Percentiles rank a stretch among this genome's conserved stretches.
These are phyloP conservation scores for Hanseniaspora guilliermondii DNA, from an alignment of 805 yeast genomes.

Conservation along the genomic window DNA sequence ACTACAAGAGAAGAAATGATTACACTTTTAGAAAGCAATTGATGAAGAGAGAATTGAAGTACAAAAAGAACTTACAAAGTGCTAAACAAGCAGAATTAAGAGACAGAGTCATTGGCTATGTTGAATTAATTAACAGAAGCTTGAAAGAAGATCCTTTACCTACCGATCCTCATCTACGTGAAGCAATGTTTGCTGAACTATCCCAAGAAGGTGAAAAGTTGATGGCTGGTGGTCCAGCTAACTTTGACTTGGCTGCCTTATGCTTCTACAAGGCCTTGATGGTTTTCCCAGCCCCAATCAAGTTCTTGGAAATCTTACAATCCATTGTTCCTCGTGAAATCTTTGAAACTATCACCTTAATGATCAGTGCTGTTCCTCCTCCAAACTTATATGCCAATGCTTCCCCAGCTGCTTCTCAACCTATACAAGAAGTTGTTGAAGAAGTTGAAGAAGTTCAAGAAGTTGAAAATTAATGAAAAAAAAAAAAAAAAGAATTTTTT, in stretches of 20 bases:
- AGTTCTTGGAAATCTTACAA: conserved; percentile 78
- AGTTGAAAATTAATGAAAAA: conserved; percentile 10
- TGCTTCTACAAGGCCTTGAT: conserved; percentile 86
- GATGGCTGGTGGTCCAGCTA: conserved; percentile 44
- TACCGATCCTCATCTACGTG: conserved; percentile 52
- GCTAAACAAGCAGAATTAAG: conserved; percentile 41
- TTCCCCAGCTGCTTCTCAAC: conserved; percentile 19
- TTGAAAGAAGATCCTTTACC: conserved; percentile 67
- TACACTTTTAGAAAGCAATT: conserved; percentile 69
- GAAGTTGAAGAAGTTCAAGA: conserved; percentile 13
- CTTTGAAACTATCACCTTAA: conserved; percentile 69
- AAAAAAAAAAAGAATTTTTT: background rate
- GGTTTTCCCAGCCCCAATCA: conserved; percentile 91
- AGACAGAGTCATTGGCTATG: conserved; percentile 48
- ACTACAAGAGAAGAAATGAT: conserved; percentile 76
- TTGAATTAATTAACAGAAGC: conserved; percentile 48
- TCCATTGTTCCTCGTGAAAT: conserved; percentile 72
- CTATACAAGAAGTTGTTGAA: conserved; percentile 25
- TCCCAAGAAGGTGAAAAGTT: conserved; percentile 78
- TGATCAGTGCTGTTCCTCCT: conserved; percentile 88
- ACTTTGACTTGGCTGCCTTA: conserved; percentile 73
- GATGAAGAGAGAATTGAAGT: conserved; percentile 49
- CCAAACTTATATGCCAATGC: conserved; percentile 44
- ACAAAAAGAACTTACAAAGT: conserved; percentile 19
- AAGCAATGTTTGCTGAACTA: conserved; percentile 63